phyloP scores from a whole-genome alignment of 305 asterid genomes.

The Fraxinus latifolia region DNA sequence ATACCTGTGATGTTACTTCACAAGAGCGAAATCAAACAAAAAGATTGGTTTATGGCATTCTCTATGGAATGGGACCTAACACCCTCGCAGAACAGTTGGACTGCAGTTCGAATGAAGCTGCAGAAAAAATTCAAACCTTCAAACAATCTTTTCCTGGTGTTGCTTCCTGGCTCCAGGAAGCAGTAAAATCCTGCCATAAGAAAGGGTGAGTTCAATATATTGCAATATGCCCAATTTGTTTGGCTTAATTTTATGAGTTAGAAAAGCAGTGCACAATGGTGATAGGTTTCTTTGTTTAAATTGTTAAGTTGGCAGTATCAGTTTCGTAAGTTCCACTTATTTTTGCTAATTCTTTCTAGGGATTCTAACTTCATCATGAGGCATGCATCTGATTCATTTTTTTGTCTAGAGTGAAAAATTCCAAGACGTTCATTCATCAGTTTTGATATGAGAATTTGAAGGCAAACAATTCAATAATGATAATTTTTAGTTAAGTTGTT shows the following conservation, averaged over 20 bases:
- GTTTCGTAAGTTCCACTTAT: constrained; percentile 15
- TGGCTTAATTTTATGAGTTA: constrained; percentile 2
- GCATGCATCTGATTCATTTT: not conserved
- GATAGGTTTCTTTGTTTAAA: constrained; percentile 12
- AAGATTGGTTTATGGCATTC: constrained; percentile 85
- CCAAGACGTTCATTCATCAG: not conserved
- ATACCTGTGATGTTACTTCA: constrained; percentile 59
- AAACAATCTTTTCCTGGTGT: constrained; percentile 86
- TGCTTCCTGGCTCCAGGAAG: constrained; percentile 93
- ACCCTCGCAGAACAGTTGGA: constrained; percentile 79
- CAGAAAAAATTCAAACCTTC: constrained; percentile 72
- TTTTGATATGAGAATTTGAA: not conserved
- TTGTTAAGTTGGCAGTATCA: constrained; percentile 2
- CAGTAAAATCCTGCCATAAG: constrained; percentile 65
- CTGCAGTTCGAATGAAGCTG: constrained; percentile 76
- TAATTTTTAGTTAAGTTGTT: not conserved
- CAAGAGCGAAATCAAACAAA: constrained; percentile 93
- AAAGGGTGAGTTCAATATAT: constrained; percentile 66
- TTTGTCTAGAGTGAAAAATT: not conserved
- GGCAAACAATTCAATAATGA: not conserved
- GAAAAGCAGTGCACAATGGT: constrained; percentile 16
- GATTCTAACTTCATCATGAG: constrained; percentile 5
- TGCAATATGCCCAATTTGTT: constrained; percentile 15
- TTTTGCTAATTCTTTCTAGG: constrained; percentile 2
- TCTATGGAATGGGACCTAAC: constrained; percentile 92